These are phyloP conservation scores for Dacryopinax primogenitus DNA, from an alignment of 768 basidiomycete species.

Conservation along the genomic window DNA sequence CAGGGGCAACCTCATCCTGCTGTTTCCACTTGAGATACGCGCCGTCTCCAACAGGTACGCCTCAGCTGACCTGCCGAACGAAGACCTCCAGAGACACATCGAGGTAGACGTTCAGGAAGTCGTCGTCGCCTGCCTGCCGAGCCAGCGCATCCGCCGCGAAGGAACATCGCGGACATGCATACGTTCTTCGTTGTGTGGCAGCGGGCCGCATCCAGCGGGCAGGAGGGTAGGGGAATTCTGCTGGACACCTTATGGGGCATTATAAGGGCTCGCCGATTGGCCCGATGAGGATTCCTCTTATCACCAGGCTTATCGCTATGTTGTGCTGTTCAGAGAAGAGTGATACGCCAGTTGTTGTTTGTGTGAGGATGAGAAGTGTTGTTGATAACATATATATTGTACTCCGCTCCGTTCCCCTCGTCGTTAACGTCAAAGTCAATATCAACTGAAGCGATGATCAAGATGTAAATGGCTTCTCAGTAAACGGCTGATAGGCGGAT, in stretches of 20 bases:
- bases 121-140: too few relatives aligned
- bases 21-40: too few relatives aligned
- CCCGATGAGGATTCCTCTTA: not conserved
- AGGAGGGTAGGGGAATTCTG: too few relatives aligned
- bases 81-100: not conserved
- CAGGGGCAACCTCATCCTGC: not conserved
- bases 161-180: too few relatives aligned
- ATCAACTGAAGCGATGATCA: too few relatives aligned
- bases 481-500: not conserved
- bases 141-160: too few relatives aligned
- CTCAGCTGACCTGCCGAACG: not conserved
- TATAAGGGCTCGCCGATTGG: constrained; percentile 7
- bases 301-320: constrained; percentile 7
- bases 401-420: not conserved
- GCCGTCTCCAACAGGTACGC: not conserved
- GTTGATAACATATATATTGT: not conserved
- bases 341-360: not conserved
- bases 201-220: too few relatives aligned
- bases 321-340: not conserved
- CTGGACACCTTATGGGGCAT: not conserved
- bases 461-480: too few relatives aligned
- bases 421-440: not conserved
- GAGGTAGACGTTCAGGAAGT: too few relatives aligned
- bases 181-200: too few relatives aligned
- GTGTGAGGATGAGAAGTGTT: not conserved